Base-by-base conservation (phyloP, 768 basidiomycete species). In the Calocybe gangraenosa region DNA sequence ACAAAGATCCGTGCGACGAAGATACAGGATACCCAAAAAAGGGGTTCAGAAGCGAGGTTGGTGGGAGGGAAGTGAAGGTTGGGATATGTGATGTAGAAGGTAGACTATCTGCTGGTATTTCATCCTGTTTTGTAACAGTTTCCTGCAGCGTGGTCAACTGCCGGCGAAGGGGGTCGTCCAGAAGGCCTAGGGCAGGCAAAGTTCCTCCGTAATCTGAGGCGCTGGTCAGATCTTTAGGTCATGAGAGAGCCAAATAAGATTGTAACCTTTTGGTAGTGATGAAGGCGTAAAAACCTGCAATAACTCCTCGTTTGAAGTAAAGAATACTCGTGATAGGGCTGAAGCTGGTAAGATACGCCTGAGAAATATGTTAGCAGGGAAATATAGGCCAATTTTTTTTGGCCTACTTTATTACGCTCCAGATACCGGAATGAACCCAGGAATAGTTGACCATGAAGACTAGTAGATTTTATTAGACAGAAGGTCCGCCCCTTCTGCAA, bases 361-460 rank as follows among this genome's bases (percentile, higher is more conserved):
- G 51, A 40, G 37, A 36, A 49, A 37, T 42, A 25, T 37, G 47
- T 37, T 43, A 47, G 45, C 31, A 46, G 37, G 40, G 37, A 35
- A 34, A 22, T 14, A 28, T 25, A n/a, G 32, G 28, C 3, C 32
- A 10, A 37, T n/a, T n/a, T n/a, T 52, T 41, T 22, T 40, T 19
- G 23, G 70, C 74, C 45, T 51, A 84, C 85, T 79, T 86, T 45
- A 78, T 70, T 45, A 87, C 49, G 37, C 59, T 75, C 85, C 84
- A 89, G 37, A 82, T 61, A 19, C 82, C 77, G 1, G 79, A 74
- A 63, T 89, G 82, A 15, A 79, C 61, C 85, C 85, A 88, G 1
- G 83, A 81, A 56, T 82, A 82, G 62, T 88, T 87, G 25, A 86
- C 66, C 51, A 88, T 64, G 55, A 88, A 82, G 6, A 81, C 87